Evolutionary conservation across 73 alveolate species (phyloP), one percentile per base, ranked within the genome.

Genomic region (Uronychia setigera): DNA sequence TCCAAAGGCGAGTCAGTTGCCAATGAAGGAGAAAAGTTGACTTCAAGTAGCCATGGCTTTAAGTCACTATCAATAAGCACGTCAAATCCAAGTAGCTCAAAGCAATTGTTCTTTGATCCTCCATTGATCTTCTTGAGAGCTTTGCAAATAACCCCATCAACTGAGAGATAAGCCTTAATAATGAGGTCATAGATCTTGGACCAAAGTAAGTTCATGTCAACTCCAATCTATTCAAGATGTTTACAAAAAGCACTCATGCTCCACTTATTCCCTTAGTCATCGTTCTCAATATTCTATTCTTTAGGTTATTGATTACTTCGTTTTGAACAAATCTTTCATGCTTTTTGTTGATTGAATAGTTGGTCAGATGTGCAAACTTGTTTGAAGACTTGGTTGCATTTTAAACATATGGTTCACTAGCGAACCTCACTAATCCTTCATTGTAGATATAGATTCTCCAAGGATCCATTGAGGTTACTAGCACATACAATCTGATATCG

Each of bases 381-480:
- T 95, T 93, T 59, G 80, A 76, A 74, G 88, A 84, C 76, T 87
- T 88, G 79, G 82, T 81, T 33, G 80, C 85, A 67, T 87, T 88
- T 5, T 90, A 84, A 74, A 88, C 87, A 81, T 91, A 95, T 35
- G 94, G 96, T 9, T 93, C 98, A 33, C 92, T 88, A 35, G 97
- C 95, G 34, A 93, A 93, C 35, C 98, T 86, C 1, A 92, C 92
- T 58, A 95, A 82, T 0, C 98, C 98, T 59, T 93, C 97, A 29
- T 91, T 91, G 81, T 91, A 95, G 81, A 95, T 74, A 80, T 91
- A 91, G 13, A 89, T 87, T 76, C 86, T 91, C 85, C 93, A 81
- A 0, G 99, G 99, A 85, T 91, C 97, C 74, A 87, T 90, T 31
- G 94, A 74, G 19, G 99, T 95, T 57, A 95, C 99, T 80, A 95